Conservation (phyloP, 2,329 filamentous ascomycete species). For the Neonectria magnoliae region DNA sequence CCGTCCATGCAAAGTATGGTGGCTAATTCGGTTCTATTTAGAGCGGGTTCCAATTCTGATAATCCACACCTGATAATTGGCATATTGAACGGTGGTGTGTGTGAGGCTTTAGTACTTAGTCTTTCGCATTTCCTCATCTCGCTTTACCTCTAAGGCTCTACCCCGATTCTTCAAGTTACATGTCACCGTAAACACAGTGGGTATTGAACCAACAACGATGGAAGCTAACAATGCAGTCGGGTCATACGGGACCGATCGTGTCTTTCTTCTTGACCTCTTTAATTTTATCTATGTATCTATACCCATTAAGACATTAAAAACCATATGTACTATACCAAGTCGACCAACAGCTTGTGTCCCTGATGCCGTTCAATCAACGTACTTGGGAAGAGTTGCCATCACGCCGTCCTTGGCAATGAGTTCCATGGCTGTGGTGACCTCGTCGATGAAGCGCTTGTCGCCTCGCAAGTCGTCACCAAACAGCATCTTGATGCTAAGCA, state of each 20-base stretch:
- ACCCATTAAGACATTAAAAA: slow-evolving; percentile 3
- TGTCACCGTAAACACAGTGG: not conserved
- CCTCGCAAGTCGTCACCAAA: slow-evolving; percentile 62
- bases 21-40: too few relatives aligned
- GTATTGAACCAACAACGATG: not conserved
- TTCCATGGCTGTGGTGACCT: slow-evolving; percentile 59
- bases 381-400: slow-evolving; percentile 61
- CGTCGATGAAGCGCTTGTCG: slow-evolving; percentile 58
- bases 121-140: not conserved
- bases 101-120: too few relatives aligned
- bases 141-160: not conserved
- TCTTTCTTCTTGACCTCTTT: not conserved
- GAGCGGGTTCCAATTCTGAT: too few relatives aligned
- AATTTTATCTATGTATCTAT: slow-evolving; percentile 1
- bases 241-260: not conserved
- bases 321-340: not conserved
- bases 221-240: not conserved
- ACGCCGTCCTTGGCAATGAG: slow-evolving; percentile 58
- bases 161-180: not conserved
- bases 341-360: slow-evolving; percentile 8
- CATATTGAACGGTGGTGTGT: too few relatives aligned
- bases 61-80: too few relatives aligned
- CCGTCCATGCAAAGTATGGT: too few relatives aligned
- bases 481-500: slow-evolving; percentile 58
- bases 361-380: slow-evolving; percentile 45